These are phyloP conservation scores for Yamadazyma scolyti DNA, from an alignment of 805 yeast genomes.

Conservation along the genomic window DNA sequence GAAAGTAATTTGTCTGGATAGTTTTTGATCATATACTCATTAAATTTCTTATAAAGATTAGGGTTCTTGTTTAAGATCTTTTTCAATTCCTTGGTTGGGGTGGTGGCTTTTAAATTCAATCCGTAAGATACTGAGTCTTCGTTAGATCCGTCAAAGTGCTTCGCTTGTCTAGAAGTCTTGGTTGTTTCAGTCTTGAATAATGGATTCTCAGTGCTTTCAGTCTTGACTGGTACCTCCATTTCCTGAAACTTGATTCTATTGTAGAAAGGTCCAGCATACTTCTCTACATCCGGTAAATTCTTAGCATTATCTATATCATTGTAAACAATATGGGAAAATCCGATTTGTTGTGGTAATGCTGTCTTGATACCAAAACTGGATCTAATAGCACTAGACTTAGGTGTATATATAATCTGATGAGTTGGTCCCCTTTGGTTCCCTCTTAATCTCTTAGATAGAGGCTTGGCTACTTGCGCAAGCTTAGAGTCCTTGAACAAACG, in stretches of 20 bases:
- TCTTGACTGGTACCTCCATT: conserved; percentile 49
- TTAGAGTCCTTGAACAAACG: conserved; percentile 36
- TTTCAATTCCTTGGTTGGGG: conserved; percentile 26
- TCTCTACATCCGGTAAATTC: conserved; percentile 69
- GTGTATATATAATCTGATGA: conserved; percentile 70
- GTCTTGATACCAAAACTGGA: conserved; percentile 78
- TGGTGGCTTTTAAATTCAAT: conserved; percentile 27
- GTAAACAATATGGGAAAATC: conserved; percentile 55
- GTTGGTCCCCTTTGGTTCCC: conserved; percentile 46
- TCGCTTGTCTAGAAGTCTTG: conserved; percentile 14
- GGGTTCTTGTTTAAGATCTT: conserved; percentile 39
- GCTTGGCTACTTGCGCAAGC: conserved; percentile 44
- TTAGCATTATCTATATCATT: conserved; percentile 66
- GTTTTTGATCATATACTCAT: conserved; percentile 48
- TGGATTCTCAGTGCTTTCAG: conserved; percentile 33
- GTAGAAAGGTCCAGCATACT: conserved; percentile 55
- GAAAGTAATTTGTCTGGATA: conserved; percentile 38
- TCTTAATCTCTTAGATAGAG: conserved; percentile 30
- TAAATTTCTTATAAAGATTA: conserved; percentile 48
- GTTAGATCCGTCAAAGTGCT: conserved; percentile 9
- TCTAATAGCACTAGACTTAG: conserved; percentile 57
- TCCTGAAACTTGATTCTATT: conserved; percentile 67
- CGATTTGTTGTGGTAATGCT: conserved; percentile 60
- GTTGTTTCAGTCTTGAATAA: conserved; percentile 35
- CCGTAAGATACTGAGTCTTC: conserved; percentile 26